Base-by-base conservation (phyloP, 768 basidiomycete species). In the Pleurotus platypus region DNA sequence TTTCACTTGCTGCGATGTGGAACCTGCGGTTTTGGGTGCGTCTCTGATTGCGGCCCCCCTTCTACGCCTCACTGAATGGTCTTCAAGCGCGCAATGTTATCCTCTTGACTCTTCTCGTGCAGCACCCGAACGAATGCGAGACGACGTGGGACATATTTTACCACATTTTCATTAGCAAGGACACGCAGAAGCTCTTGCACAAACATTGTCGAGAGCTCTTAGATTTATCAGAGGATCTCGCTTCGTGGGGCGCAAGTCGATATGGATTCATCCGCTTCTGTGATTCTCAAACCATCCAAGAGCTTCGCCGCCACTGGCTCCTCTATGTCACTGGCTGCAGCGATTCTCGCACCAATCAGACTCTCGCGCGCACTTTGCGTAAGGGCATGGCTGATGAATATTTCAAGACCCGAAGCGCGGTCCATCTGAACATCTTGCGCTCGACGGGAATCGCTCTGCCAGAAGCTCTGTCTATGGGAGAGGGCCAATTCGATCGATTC, bases 1-100 rank as follows among this genome's bases (percentile, higher is more conserved):
- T 55, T 72, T 76, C 53, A 75, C 74, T 22, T 75, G 74, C 53
- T 74, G 69, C 51, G 75, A 76, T 64, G 56, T 70, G 7, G 75
- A 76, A 46, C 68, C 73, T 2, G 75, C 67, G 6, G 57, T 74
- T 5, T 57, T 75, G 27, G 72, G 75, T 74, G 57, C 15, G 61
- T 54, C n/a, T 8, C 30, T 20, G 22, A 42, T 38, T 18, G n/a
- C 12, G n/a, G 47, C 22, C 12, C 40, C 20, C 20, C 20, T 20
- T 51, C 16, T 30, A 11, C 4, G 13, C 9, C 30, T 2, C n/a
- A 53, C 18, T 42, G 37, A 22, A 16, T 22, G 13, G 9, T 13
- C 42, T 9, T 40, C 27, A 43, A 76, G 75, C 75, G 39, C 69
- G 75, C 1, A 75, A 76, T 58, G 60, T 73, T n/a, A 47, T 77